Percentiles rank a stretch among this genome's conserved stretches.
These are phyloP conservation scores for Aspergillus bridgeri DNA, from an alignment of 495 filamentous ascomycete genomes.

Conservation along the genomic window DNA sequence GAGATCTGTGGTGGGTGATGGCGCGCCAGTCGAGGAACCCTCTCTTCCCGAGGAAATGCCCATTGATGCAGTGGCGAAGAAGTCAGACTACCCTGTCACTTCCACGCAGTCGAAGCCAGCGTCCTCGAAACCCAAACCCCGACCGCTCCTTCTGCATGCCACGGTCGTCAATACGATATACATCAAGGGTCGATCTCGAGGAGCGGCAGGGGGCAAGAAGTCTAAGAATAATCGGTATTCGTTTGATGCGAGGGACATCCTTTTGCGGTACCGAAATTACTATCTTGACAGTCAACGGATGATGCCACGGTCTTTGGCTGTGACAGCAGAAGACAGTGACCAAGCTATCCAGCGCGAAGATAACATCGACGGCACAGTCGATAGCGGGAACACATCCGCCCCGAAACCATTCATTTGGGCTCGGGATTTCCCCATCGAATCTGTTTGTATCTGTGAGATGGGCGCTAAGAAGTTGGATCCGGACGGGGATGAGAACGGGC, in stretches of 20 bases:
- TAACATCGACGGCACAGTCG: background rate
- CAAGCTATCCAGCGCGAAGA: background rate
- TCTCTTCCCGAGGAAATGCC: conserved; percentile 12
- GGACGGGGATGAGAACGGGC: conserved; percentile 18
- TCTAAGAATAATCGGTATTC: conserved; percentile 26
- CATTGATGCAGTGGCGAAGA: background rate
- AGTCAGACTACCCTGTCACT: background rate
- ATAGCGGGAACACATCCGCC: background rate
- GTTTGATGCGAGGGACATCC: conserved; percentile 38
- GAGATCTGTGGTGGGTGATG: background rate
- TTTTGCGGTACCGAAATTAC: conserved; percentile 31
- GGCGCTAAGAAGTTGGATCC: conserved; percentile 60
- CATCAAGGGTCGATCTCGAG: conserved; percentile 42
- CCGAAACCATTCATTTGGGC: conserved; percentile 54
- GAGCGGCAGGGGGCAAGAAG: conserved; percentile 30
- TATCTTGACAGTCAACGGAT: conserved; percentile 29
- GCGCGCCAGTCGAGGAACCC: background rate
- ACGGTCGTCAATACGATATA: conserved; percentile 90
- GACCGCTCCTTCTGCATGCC: conserved; percentile 76
- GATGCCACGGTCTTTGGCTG: conserved; percentile 9
- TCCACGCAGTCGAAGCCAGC: background rate
- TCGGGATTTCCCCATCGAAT: conserved; percentile 55
- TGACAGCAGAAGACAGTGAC: background rate
- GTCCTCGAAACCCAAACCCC: conserved; percentile 22
- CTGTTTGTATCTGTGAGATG: conserved; percentile 72